These are phyloP conservation scores for Peribolospora baueri DNA, from an alignment of 768 basidiomycete species.

Conservation along the genomic window DNA sequence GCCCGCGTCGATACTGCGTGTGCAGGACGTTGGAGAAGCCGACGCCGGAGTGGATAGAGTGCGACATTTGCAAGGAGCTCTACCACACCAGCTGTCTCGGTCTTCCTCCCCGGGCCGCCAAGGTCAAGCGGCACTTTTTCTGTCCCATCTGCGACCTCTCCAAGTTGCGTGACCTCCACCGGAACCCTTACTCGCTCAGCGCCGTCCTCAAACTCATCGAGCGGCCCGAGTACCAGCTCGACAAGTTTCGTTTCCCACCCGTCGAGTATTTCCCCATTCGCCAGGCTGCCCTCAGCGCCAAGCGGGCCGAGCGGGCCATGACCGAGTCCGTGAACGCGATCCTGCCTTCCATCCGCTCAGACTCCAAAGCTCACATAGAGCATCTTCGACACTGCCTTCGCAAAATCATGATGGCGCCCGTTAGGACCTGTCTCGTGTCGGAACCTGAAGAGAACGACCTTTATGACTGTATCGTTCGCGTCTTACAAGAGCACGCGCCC, in stretches of 20 bases:
- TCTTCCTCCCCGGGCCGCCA: too few species aligned
- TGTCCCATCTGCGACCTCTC: not conserved
- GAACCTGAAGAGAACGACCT: not conserved
- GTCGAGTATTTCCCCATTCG: too few species aligned
- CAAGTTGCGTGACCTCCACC: not conserved
- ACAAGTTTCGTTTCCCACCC: not conserved
- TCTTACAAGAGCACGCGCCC: not conserved
- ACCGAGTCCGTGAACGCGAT: not conserved
- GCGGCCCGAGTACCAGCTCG: not conserved
- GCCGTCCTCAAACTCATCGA: not conserved
- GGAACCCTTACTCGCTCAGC: not conserved
- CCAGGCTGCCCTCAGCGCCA: too few species aligned
- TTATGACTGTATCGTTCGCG: not conserved
- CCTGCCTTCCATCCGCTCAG: not conserved
- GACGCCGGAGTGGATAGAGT: not conserved
- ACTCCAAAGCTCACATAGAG: too few species aligned
- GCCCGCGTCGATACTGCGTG: not conserved
- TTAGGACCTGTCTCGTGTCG: too few species aligned
- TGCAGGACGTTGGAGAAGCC: not conserved
- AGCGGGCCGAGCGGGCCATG: too few species aligned
- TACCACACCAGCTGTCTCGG: not conserved
- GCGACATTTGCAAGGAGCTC: not conserved
- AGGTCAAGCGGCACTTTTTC: not conserved
- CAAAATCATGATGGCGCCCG: too few species aligned
- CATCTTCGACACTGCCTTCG: too few species aligned